phyloP scores from a whole-genome alignment of 2,329 filamentous ascomycete genomes.

The Diplodia corticola region DNA sequence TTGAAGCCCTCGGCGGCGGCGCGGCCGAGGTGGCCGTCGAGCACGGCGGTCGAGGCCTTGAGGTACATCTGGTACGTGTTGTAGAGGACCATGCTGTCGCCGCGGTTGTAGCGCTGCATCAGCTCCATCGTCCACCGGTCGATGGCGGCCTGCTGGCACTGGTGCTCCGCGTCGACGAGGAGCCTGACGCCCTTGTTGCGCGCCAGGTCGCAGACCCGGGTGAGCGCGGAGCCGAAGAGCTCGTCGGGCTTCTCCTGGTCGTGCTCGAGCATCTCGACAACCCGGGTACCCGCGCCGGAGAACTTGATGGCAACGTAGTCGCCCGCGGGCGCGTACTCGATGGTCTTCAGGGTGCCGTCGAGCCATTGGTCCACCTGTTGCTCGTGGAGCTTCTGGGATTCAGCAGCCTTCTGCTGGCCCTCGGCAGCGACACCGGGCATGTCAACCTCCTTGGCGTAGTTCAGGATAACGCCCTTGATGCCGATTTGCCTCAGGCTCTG shows the following conservation, averaged over 20 bases:
- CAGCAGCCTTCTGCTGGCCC: conserved; percentile 3
- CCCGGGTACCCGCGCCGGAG: conserved; percentile 13
- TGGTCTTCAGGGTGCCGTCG: conserved; percentile 67
- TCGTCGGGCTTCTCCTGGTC: conserved; percentile 42
- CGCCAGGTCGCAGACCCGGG: conserved; percentile 46
- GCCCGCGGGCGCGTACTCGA: conserved; percentile 50
- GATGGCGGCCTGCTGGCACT: conserved; percentile 53
- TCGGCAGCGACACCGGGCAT: conserved; percentile 27
- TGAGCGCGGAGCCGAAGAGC: conserved; percentile 46
- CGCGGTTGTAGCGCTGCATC: conserved; percentile 54
- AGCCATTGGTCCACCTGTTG: conserved; percentile 60
- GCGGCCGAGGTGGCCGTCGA: conserved; percentile 48
- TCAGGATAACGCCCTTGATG: conserved; percentile 79
- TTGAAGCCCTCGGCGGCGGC: conserved; percentile 53
- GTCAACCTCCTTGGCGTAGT: conserved; percentile 72
- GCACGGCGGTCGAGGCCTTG: conserved; percentile 46
- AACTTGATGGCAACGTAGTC: conserved; percentile 53
- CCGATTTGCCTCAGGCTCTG: conserved; percentile 68
- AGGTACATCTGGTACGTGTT: conserved; percentile 62
- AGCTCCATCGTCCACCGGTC: conserved; percentile 55
- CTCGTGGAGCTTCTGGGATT: conserved; percentile 37
- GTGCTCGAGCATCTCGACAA: conserved; percentile 39
- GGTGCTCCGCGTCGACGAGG: conserved; percentile 57
- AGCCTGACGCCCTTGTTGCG: conserved; percentile 47
- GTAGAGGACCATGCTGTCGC: conserved; percentile 64